A percentile compares a stretch with the other conserved stretches of the same genome.
Evolutionary conservation across 2,329 filamentous ascomycete genomes (phyloP).

Genomic region (Phyllosticta citribraziliensis): DNA sequence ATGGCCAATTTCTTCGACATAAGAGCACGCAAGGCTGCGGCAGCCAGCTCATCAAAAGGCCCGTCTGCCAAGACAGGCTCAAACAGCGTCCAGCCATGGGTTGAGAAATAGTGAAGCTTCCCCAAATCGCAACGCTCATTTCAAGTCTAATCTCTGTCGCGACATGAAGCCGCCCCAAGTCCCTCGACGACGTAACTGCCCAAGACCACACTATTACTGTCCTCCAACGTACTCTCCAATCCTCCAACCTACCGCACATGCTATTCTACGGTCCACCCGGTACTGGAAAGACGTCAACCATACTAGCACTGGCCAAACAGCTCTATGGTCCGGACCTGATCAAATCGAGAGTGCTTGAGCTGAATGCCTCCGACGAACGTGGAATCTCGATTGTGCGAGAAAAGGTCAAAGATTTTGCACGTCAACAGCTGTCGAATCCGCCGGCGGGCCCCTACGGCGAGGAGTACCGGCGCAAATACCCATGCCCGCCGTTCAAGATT

Average conservation of each 20-base stretch:
- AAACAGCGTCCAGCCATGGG: constrained; percentile 77
- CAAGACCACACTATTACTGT: constrained; percentile 96
- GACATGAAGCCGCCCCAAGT: constrained; percentile 69
- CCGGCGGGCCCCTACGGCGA: constrained; percentile 53
- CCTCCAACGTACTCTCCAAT: constrained; percentile 84
- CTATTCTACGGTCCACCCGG: constrained; percentile 97
- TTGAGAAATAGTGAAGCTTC: constrained; percentile 81
- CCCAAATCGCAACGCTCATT: background rate
- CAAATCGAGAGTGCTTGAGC: constrained; percentile 88
- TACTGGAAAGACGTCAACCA: constrained; percentile 95
- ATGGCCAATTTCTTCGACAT: constrained; percentile 96
- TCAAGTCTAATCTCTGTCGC: background rate
- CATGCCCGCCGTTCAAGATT: constrained; percentile 97
- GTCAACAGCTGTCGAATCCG: constrained; percentile 83
- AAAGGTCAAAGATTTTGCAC: constrained; percentile 96
- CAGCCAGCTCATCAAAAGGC: constrained; percentile 55
- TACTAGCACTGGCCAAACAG: constrained; percentile 93
- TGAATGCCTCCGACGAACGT: constrained; percentile 98
- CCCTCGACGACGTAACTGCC: constrained; percentile 85
- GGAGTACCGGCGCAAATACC: constrained; percentile 58
- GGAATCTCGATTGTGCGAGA: constrained; percentile 95
- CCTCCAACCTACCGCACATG: constrained; percentile 97
- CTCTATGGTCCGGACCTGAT: constrained; percentile 94
- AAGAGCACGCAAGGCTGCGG: constrained; percentile 67
- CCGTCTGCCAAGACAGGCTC: constrained; percentile 52